Conservation (phyloP, 805 yeast genomes). For the Candida stauntonica region DNA sequence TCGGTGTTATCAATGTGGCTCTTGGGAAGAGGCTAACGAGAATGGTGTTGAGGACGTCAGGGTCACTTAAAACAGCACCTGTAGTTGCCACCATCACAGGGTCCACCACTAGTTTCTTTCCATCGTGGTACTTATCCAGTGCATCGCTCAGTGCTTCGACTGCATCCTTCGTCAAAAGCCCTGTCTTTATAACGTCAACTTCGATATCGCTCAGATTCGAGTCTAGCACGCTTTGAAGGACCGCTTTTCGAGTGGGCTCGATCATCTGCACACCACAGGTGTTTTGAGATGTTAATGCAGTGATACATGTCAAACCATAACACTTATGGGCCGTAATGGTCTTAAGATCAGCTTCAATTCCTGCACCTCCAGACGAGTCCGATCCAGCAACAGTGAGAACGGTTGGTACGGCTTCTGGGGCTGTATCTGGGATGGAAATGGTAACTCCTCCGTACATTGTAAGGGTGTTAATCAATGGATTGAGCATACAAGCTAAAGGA, state of each 20-base stretch:
- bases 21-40: conserved; percentile 42
- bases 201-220: conserved; percentile 57
- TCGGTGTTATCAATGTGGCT: conserved; percentile 71
- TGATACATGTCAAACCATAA: conserved; percentile 71
- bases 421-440: no score
- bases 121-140: conserved; percentile 31
- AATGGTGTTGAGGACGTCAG: conserved; percentile 40
- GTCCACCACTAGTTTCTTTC: conserved; percentile 55
- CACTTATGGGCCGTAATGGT: conserved; percentile 72
- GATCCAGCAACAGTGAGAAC: conserved; percentile 64
- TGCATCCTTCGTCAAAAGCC: conserved; percentile 37
- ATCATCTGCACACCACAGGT: conserved; percentile 43
- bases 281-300: conserved; percentile 81
- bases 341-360: conserved; percentile 84
- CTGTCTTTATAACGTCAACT: conserved; percentile 70
- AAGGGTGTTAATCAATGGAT: no score
- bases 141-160: conserved; percentile 52
- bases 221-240: conserved; percentile 45
- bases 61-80: conserved; percentile 55
- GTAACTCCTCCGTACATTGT: no score
- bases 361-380: conserved; percentile 88
- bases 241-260: conserved; percentile 37
- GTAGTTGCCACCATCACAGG: conserved; percentile 85
- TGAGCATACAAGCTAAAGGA: no score
- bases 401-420: conserved; percentile 15